These are phyloP conservation scores for Candida quercuum DNA, from an alignment of 805 yeast genomes.

Conservation along the genomic window DNA sequence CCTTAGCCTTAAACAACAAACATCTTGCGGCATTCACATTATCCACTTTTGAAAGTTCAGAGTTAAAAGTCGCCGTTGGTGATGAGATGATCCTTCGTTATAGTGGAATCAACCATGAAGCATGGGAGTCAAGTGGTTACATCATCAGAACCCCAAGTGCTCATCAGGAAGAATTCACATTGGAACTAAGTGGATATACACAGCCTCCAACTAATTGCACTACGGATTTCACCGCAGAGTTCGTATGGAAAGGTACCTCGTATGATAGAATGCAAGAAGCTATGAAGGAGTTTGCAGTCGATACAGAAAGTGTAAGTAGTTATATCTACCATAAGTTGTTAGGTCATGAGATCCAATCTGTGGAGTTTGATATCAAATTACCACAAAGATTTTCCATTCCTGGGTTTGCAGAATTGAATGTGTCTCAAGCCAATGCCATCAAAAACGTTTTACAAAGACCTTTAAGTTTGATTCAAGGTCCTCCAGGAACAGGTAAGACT, in stretches of 20 bases:
- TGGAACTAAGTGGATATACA: conserved; percentile 50
- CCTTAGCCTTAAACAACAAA: conserved; percentile 54
- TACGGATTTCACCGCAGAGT: conserved; percentile 74
- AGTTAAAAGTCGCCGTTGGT: conserved; percentile 72
- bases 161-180: conserved; percentile 59
- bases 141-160: conserved; percentile 69
- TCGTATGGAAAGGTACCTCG: conserved; percentile 84
- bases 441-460: conserved; percentile 63
- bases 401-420: conserved; percentile 64
- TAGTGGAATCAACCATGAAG: conserved; percentile 47
- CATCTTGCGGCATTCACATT: conserved; percentile 66
- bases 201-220: conserved; percentile 57
- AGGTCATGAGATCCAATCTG: conserved; percentile 70
- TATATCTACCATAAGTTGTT: conserved; percentile 71
- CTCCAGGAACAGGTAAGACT: conserved; percentile 96
- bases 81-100: conserved; percentile 73
- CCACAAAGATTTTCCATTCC: conserved; percentile 62
- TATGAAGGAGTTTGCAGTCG: conserved; percentile 62
- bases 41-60: conserved; percentile 61
- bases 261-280: conserved; percentile 84
- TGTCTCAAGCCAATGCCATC: conserved; percentile 78
- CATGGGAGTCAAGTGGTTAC: conserved; percentile 73
- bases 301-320: conserved; percentile 63
- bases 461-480: conserved; percentile 83
- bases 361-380: conserved; percentile 54